Evolutionary conservation across 805 yeast genomes (phyloP).

Genomic region (Candida ulmi): DNA sequence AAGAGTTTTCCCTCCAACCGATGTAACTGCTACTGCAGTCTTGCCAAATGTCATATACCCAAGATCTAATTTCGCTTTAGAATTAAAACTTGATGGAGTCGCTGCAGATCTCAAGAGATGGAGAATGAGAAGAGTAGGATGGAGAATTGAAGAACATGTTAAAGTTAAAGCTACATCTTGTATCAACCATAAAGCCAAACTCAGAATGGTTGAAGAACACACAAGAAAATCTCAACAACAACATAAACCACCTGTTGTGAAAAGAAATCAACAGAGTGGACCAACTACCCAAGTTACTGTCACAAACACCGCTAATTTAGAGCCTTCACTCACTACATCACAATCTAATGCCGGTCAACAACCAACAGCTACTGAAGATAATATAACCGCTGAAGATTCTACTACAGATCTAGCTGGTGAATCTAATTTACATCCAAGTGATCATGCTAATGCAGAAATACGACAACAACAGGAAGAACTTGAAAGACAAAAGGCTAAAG

Average conservation of each 20-base stretch:
- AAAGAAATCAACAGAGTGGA: slow-evolving; percentile 33
- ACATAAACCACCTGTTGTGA: slow-evolving; percentile 20
- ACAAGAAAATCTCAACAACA: slow-evolving; percentile 24
- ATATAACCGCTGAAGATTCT: not conserved
- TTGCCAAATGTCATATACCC: slow-evolving; percentile 90
- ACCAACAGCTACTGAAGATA: not conserved
- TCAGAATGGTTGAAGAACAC: slow-evolving; percentile 39
- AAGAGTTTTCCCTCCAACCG: slow-evolving; percentile 94
- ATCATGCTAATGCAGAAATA: slow-evolving; percentile 27
- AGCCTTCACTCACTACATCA: slow-evolving; percentile 9
- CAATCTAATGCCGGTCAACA: slow-evolving; percentile 9
- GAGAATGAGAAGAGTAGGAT: slow-evolving; percentile 84
- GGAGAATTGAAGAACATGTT: slow-evolving; percentile 87
- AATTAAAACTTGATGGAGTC: slow-evolving; percentile 73
- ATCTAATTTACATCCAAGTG: slow-evolving; percentile 23
- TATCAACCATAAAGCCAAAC: slow-evolving; percentile 45
- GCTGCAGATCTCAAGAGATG: slow-evolving; percentile 59
- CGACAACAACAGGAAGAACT: slow-evolving; percentile 13
- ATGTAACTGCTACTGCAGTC: slow-evolving; percentile 78
- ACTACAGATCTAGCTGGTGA: slow-evolving; percentile 1
- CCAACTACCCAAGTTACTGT: slow-evolving; percentile 32
- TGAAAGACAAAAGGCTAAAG: slow-evolving; percentile 24
- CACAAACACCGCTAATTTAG: slow-evolving; percentile 17
- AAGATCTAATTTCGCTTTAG: slow-evolving; percentile 77
- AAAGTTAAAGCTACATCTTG: slow-evolving; percentile 58